Percentiles rank a stretch among this genome's conserved stretches.
Conservation (phyloP, 2,329 filamentous ascomycete genomes). For the Fusarium albidum region DNA sequence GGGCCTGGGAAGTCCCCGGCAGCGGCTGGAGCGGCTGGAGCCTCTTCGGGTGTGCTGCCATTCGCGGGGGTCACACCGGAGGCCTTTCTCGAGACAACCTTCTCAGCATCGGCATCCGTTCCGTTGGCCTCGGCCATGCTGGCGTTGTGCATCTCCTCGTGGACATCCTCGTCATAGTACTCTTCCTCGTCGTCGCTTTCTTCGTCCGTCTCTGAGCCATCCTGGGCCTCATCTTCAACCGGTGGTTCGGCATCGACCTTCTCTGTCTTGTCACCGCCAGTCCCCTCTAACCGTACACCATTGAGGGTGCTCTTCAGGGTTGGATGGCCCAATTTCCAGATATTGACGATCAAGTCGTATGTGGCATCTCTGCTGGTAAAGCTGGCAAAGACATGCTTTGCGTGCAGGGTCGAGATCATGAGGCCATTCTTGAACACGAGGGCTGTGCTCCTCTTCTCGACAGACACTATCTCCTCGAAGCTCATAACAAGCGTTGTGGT, state of each 20-base stretch:
- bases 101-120: conserved; percentile 65
- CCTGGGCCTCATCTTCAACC: conserved; percentile 52
- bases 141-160: conserved; percentile 81
- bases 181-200: conserved; percentile 71
- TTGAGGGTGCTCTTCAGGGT: conserved; percentile 91
- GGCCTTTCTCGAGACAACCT: conserved; percentile 73
- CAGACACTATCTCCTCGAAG: conserved; percentile 96
- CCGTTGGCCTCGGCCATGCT: conserved; percentile 59
- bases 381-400: conserved; percentile 94
- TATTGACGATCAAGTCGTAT: conserved; percentile 95
- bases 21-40: conserved; percentile 50
- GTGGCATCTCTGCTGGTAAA: conserved; percentile 94
- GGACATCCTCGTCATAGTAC: conserved; percentile 74
- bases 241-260: conserved; percentile 69
- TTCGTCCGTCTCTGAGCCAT: conserved; percentile 65
- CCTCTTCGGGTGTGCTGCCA: conserved; percentile 57
- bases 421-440: conserved; percentile 97
- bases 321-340: conserved; percentile 97
- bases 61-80: conserved; percentile 64
- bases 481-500: conserved; percentile 97
- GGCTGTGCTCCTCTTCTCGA: conserved; percentile 96
- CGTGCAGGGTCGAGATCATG: conserved; percentile 94
- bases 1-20: conserved; percentile 82
- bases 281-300: conserved; percentile 82
- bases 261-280: conserved; percentile 89